Evolutionary conservation across 345 rosid genomes (phyloP).

Genomic region (Linum trigynum): DNA sequence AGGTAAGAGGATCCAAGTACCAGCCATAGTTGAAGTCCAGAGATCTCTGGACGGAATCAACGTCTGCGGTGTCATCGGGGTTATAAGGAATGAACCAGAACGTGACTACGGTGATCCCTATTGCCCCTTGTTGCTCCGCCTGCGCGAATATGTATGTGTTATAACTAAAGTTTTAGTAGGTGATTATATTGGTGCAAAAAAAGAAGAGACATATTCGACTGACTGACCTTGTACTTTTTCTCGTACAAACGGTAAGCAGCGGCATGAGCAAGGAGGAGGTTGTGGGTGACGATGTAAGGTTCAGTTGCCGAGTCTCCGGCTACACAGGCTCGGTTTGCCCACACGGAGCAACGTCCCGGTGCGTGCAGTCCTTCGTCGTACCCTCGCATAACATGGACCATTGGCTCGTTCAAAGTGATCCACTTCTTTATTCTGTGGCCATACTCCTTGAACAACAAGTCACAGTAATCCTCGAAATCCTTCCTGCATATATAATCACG

Average conservation of each 20-base stretch:
- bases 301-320: slow-evolving; percentile 14
- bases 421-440: slow-evolving; percentile 26
- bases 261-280: slow-evolving; percentile 21
- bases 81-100: slow-evolving; percentile 61
- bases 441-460: slow-evolving; percentile 1
- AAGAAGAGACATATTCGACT: too few species aligned
- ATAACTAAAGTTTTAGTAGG: background rate
- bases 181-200: too few species aligned
- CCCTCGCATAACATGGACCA: slow-evolving; percentile 5
- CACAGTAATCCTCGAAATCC: slow-evolving; percentile 7
- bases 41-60: slow-evolving; percentile 58
- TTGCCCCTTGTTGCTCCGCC: slow-evolving; percentile 69
- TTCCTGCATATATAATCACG: background rate
- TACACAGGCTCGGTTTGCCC: background rate
- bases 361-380: slow-evolving; percentile 1
- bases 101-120: slow-evolving; percentile 61
- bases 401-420: slow-evolving; percentile 25
- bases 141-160: slow-evolving; percentile 6
- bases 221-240: background rate
- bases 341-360: slow-evolving; percentile 12
- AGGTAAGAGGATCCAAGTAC: slow-evolving; percentile 37
- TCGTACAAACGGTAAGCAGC: slow-evolving; percentile 12
- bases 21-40: slow-evolving; percentile 86
- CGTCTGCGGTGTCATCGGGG: slow-evolving; percentile 47
- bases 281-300: slow-evolving; percentile 14